Percentiles rank a stretch among this genome's conserved stretches.
Evolutionary conservation across 1,139 yeast species (phyloP).

Genomic region (Lodderomyces theae): DNA sequence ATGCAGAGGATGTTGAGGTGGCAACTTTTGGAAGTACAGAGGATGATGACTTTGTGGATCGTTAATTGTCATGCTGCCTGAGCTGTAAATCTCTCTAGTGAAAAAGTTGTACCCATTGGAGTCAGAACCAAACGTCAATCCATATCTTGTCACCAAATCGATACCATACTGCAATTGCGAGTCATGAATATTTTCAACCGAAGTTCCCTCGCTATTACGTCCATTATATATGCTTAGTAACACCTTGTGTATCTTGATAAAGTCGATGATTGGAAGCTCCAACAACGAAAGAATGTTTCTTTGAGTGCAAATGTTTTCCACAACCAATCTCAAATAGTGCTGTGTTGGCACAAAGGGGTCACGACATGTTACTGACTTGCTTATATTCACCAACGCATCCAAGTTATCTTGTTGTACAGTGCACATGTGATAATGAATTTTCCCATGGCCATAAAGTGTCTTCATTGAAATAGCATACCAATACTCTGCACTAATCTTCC

Average conservation of each 20-base stretch:
- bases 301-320: constrained; percentile 74
- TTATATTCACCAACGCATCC: constrained; percentile 75
- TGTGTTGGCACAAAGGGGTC: constrained; percentile 83
- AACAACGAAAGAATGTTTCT: constrained; percentile 58
- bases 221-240: constrained; percentile 49
- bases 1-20: constrained; percentile 8
- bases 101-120: constrained; percentile 66
- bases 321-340: constrained; percentile 70
- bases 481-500: constrained; percentile 75
- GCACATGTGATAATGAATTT: constrained; percentile 76
- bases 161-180: constrained; percentile 52
- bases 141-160: constrained; percentile 64
- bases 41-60: constrained; percentile 21
- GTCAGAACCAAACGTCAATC: constrained; percentile 69
- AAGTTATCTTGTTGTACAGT: constrained; percentile 78
- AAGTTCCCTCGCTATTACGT: constrained; percentile 26
- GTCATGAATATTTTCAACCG: constrained; percentile 34
- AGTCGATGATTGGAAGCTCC: constrained; percentile 63
- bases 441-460: constrained; percentile 75
- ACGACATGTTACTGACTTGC: constrained; percentile 72
- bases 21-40: constrained; percentile 18
- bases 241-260: constrained; percentile 63
- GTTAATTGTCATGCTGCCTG: constrained; percentile 23
- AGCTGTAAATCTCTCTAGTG: constrained; percentile 46
- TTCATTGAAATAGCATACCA: constrained; percentile 74